A percentile compares a stretch with the other conserved stretches of the same genome.
phyloP scores from a whole-genome alignment of 257 asterid species.

The Ocimum tenuiflorum region DNA sequence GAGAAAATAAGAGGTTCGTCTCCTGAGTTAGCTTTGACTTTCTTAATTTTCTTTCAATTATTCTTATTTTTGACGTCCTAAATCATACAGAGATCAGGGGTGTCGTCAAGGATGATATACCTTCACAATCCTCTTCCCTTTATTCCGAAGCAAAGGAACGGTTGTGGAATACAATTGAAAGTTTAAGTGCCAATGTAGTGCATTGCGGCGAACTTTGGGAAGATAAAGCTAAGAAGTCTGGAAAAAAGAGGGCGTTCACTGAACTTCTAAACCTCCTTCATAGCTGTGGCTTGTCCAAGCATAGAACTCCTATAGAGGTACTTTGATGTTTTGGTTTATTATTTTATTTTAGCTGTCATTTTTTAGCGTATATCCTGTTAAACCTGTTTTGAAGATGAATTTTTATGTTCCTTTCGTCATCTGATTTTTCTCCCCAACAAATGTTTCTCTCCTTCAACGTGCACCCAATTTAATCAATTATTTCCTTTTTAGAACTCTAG shows the following conservation, averaged over 20 bases:
- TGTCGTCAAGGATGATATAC: constrained; percentile 28
- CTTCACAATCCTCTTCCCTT: constrained; percentile 36
- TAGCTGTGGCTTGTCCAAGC: constrained; percentile 68
- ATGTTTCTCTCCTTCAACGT: not conserved
- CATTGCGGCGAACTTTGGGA: constrained; percentile 63
- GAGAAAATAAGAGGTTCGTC: constrained; percentile 28
- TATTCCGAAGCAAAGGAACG: constrained; percentile 45
- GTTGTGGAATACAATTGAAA: constrained; percentile 43
- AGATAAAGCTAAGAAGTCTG: constrained; percentile 51
- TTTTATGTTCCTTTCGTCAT: not conserved
- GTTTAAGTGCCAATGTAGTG: constrained; percentile 36
- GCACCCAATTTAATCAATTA: not conserved
- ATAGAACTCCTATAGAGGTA: constrained; percentile 58
- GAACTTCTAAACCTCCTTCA: constrained; percentile 67
- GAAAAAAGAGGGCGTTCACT: constrained; percentile 63
- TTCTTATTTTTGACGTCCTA: constrained; percentile 3
- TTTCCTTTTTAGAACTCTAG: not conserved
- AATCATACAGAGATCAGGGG: constrained; percentile 37
- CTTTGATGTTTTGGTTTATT: not conserved
- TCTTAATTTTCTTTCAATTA: not conserved
- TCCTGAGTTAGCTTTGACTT: constrained; percentile 17
- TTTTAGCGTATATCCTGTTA: not conserved
- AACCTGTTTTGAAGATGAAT: not conserved
- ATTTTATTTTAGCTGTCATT: not conserved
- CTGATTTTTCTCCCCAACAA: not conserved